Evolutionary conservation across 495 filamentous ascomycete species (phyloP).

Genomic region (Pseudoneurospora amorphoporcata): DNA sequence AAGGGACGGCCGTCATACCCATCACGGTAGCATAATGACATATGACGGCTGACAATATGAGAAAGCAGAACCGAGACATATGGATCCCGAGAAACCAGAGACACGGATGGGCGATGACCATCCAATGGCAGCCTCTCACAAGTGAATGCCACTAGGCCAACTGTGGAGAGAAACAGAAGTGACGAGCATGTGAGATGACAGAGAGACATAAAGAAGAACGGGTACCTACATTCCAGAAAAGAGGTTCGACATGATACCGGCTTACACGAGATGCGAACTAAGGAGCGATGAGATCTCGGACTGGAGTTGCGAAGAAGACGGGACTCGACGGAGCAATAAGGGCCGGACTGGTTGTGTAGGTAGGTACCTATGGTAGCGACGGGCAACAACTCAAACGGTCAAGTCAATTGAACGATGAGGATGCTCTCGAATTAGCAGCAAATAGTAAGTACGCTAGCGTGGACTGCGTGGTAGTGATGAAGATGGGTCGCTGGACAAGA

Average conservation of each 20-base stretch:
- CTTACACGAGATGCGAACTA: not conserved
- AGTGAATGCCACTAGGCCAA: not conserved
- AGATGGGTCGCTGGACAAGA: not conserved
- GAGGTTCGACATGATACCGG: constrained; percentile 57
- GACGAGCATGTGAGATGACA: constrained; percentile 2
- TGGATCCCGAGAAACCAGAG: not conserved
- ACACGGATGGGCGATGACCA: not conserved
- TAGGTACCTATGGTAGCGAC: not conserved
- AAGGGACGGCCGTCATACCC: not conserved
- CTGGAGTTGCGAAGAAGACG: not conserved
- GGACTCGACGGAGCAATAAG: not conserved
- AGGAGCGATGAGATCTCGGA: not conserved
- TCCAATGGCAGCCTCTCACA: not conserved
- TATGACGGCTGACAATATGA: constrained; percentile 2
- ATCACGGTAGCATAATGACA: not conserved
- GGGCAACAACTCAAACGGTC: not conserved
- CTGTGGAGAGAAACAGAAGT: not conserved
- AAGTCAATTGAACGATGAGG: not conserved
- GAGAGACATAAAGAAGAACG: constrained; percentile 1
- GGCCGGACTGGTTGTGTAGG: not conserved
- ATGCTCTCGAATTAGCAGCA: not conserved
- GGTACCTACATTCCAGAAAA: constrained; percentile 70
- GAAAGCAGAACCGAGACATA: not conserved
- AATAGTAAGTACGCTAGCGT: not conserved
- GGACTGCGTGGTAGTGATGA: not conserved